Evolutionary conservation across 352 stramenopile genomes (phyloP), one percentile per base, ranked within the genome.

Genomic region (Phytophthora ramorum): DNA sequence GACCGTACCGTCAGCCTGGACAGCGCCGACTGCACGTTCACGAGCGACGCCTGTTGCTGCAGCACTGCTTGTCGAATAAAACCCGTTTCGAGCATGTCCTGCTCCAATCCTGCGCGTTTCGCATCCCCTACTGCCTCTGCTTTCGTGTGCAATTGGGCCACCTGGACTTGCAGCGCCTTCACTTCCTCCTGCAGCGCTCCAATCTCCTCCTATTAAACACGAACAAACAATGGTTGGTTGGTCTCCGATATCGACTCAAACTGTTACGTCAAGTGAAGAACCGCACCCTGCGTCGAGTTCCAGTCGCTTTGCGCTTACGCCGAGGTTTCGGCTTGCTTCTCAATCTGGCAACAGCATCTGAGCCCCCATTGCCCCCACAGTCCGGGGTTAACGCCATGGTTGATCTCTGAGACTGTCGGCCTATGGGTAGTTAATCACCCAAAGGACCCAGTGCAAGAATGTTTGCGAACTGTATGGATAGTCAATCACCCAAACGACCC

Each of bases 1-100:
- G 20, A 20, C n/a, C 55, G 5, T 56, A 78, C 65, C 40, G 56
- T 63, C 14, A 76, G 50, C n/a, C 57, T 58, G 10, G 69, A 78
- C 17, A 81, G 20, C 0, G 69, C 65, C 4, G 73, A 76, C 51
- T 81, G 73, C 32, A 76, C 69, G n/a, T 74, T 69, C 9, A 71
- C 67, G 7, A 79, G 57, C 16, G 66, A 75, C 40, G 65, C 41
- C 35, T 79, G 63, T 20, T 81, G 69, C 12, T 54, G 35, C 17
- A 73, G 56, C 8, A 79, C 66, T 10, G 58, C 61, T 44, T 76
- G 52, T 14, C 53, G 66, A 9, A 81, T 58, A 13, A 72, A 70
- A 7, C 43, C 48, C n/a, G 58, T 58, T 22, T 63, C 44, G 6
- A 71, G 50, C 26, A 66, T 20, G 9, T 66, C 22, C 10, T 71